Evolutionary conservation across 805 yeast species (phyloP).

Genomic region (Grigorovia yakushimaensis): DNA sequence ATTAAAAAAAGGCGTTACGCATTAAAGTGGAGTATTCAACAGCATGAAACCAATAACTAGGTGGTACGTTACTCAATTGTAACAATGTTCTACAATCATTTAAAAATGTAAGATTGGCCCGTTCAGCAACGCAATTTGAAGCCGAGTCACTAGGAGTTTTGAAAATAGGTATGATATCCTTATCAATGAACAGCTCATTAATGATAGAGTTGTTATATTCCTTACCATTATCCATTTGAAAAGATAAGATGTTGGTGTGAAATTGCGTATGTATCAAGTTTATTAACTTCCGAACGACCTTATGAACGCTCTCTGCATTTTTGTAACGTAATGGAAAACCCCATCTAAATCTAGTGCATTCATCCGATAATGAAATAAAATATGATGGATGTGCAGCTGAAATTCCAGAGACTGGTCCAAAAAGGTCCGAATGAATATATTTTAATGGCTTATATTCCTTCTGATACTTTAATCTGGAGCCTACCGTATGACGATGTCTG

Average conservation of each 20-base stretch:
- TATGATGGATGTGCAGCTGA: constrained; percentile 1
- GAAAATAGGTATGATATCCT: constrained; percentile 5
- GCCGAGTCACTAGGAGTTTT: constrained; percentile 7
- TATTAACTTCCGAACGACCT: too few relatives aligned
- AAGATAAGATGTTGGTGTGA: not conserved
- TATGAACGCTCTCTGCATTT: not conserved
- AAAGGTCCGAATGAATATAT: constrained; percentile 6
- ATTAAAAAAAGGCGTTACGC: constrained; percentile 4
- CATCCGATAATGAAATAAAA: constrained; percentile 7
- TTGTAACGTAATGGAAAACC: constrained; percentile 3
- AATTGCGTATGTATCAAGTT: constrained; percentile 4
- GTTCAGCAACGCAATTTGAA: constrained; percentile 9
- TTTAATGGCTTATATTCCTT: constrained; percentile 3
- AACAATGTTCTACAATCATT: too few relatives aligned
- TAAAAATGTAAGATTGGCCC: constrained; percentile 6
- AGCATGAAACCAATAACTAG: constrained; percentile 8
- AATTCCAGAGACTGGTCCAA: constrained; percentile 3
- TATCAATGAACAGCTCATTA: not conserved
- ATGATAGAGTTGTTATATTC: constrained; percentile 6
- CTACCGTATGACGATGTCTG: constrained; percentile 48
- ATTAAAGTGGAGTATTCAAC: constrained; percentile 6
- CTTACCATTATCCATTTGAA: constrained; percentile 7
- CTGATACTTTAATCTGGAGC: constrained; percentile 47
- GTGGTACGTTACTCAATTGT: constrained; percentile 3
- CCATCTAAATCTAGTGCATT: constrained; percentile 3